Percentiles rank a stretch among this genome's conserved stretches.
Evolutionary conservation across 305 asterid species (phyloP).

Genomic region (Nicotiana rustica): DNA sequence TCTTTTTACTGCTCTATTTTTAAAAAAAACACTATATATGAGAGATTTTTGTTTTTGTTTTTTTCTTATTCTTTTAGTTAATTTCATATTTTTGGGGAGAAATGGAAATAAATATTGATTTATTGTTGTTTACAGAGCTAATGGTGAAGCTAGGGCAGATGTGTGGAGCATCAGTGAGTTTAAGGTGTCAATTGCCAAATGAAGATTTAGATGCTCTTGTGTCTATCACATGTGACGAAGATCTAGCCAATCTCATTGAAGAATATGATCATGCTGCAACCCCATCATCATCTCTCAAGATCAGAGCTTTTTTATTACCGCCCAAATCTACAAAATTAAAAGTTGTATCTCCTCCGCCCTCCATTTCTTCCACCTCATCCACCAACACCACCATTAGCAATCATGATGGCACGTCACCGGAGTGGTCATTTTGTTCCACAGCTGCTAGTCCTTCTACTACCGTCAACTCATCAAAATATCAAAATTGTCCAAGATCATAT

Average conservation of each 20-base stretch:
- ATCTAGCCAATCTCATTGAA: slow-evolving; percentile 73
- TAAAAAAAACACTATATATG: neutral
- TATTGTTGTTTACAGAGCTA: slow-evolving; percentile 52
- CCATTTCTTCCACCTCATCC: slow-evolving; percentile 49
- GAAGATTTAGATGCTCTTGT: slow-evolving; percentile 88
- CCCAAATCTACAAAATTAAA: slow-evolving; percentile 52
- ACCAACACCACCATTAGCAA: slow-evolving; percentile 39
- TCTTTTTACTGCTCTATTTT: no score
- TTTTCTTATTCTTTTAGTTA: neutral
- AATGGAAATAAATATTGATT: slow-evolving; percentile 14
- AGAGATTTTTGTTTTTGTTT: neutral
- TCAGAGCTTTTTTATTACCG: slow-evolving; percentile 69
- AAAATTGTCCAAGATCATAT: slow-evolving; percentile 8
- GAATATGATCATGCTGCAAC: slow-evolving; percentile 63
- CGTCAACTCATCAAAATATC: slow-evolving; percentile 22
- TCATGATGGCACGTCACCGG: slow-evolving; percentile 46
- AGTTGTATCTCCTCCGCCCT: slow-evolving; percentile 52
- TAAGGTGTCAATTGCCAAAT: slow-evolving; percentile 78
- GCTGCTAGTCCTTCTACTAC: slow-evolving; percentile 28
- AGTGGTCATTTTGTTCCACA: slow-evolving; percentile 38
- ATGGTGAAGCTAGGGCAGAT: slow-evolving; percentile 68
- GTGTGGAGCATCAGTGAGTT: slow-evolving; percentile 66
- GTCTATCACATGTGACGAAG: slow-evolving; percentile 79
- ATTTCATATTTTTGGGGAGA: neutral
- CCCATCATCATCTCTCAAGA: slow-evolving; percentile 53